A percentile compares a stretch with the other conserved stretches of the same genome.
These are phyloP conservation scores for Pyrus betulifolia DNA, from an alignment of 306 rosid genomes.

Conservation along the genomic window DNA sequence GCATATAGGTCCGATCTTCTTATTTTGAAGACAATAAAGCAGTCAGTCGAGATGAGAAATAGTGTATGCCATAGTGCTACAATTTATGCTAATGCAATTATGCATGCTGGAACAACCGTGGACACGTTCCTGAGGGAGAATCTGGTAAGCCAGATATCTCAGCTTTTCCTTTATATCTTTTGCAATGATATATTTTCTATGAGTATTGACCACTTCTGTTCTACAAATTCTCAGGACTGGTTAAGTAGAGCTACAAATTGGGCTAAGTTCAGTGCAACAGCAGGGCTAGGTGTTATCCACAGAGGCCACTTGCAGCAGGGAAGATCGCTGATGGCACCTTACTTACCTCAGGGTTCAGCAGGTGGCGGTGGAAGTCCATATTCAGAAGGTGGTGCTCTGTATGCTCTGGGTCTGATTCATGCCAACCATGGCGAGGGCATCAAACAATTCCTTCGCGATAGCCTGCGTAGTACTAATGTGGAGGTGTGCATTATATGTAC, in stretches of 20 bases:
- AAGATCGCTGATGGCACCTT: slow-evolving; percentile 96
- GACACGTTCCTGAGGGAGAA: slow-evolving; percentile 97
- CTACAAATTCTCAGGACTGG: slow-evolving; percentile 63
- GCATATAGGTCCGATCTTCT: slow-evolving; percentile 83
- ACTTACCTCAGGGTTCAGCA: slow-evolving; percentile 88
- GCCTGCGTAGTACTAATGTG: slow-evolving; percentile 82
- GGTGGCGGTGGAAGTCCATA: slow-evolving; percentile 97
- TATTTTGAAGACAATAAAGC: slow-evolving; percentile 90
- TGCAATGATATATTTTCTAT: slow-evolving; percentile 1
- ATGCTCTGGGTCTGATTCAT: slow-evolving; percentile 95
- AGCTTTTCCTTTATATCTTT: neutral
- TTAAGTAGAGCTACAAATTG: slow-evolving; percentile 98
- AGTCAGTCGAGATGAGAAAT: slow-evolving; percentile 97
- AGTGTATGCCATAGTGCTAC: slow-evolving; percentile 98
- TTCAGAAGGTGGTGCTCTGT: slow-evolving; percentile 96
- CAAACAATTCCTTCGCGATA: slow-evolving; percentile 90
- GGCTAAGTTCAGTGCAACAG: slow-evolving; percentile 98
- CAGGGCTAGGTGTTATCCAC: slow-evolving; percentile 96
- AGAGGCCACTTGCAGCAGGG: slow-evolving; percentile 97
- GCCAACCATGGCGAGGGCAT: slow-evolving; percentile 98
- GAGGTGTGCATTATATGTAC: slow-evolving; percentile 48
- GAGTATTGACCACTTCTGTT: neutral
- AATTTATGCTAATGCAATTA: slow-evolving; percentile 87
- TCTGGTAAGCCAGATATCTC: slow-evolving; percentile 43
- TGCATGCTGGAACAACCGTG: slow-evolving; percentile 98